These are phyloP conservation scores for Cladosporium sp. DNA, from an alignment of 2,329 filamentous ascomycete genomes.

Conservation along the genomic window DNA sequence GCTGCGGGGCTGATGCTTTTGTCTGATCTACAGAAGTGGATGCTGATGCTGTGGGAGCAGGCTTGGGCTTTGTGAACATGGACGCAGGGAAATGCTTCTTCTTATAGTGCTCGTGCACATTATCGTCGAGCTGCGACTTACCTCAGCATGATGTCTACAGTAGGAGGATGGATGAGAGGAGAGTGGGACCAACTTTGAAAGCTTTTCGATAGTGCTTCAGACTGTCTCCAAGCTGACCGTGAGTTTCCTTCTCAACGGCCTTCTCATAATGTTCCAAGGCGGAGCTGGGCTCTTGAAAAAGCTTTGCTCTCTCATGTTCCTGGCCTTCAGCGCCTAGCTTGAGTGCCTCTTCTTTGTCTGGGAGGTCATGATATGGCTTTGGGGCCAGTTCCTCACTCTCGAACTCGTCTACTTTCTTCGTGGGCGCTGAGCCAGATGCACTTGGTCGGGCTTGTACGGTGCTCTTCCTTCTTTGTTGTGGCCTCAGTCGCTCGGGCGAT, in stretches of 20 bases:
- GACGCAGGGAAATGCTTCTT: slow-evolving; percentile 83
- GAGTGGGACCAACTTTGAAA: slow-evolving; percentile 64
- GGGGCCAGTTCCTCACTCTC: slow-evolving; percentile 42
- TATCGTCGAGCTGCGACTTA: slow-evolving; percentile 68
- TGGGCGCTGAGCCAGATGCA: slow-evolving; percentile 25
- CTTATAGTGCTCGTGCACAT: slow-evolving; percentile 82
- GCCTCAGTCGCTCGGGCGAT: neutral
- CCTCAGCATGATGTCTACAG: slow-evolving; percentile 29
- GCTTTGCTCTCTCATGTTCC: slow-evolving; percentile 37
- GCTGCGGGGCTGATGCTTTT: slow-evolving; percentile 55
- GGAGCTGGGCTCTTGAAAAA: slow-evolving; percentile 60
- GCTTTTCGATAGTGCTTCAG: slow-evolving; percentile 84
- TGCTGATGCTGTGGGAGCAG: slow-evolving; percentile 46
- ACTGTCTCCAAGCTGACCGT: slow-evolving; percentile 86
- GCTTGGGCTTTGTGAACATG: slow-evolving; percentile 46
- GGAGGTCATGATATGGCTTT: slow-evolving; percentile 47
- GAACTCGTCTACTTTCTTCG: slow-evolving; percentile 33
- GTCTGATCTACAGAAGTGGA: slow-evolving; percentile 55
- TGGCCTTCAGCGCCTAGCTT: slow-evolving; percentile 43
- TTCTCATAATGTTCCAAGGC: slow-evolving; percentile 91
- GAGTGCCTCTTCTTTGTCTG: slow-evolving; percentile 47
- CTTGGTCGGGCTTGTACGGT: slow-evolving; percentile 10
- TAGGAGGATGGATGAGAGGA: slow-evolving; percentile 18
- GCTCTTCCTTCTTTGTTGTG: slow-evolving; percentile 8
- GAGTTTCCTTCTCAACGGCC: slow-evolving; percentile 83